Conservation (phyloP, 1,139 yeast genomes). For the Meyerozyma athensensis region DNA sequence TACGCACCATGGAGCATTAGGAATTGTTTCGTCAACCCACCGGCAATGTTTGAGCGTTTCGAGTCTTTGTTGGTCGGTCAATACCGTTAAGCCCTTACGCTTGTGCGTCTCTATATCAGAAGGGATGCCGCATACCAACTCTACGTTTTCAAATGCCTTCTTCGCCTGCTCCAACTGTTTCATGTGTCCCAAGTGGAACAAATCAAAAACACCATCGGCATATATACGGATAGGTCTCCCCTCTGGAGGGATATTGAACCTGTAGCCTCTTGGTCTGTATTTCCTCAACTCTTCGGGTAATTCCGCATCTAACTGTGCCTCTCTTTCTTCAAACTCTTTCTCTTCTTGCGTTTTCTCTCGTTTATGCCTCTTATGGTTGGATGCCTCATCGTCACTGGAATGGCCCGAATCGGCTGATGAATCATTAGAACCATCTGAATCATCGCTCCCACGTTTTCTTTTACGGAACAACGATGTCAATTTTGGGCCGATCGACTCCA, state of each 20-base stretch:
- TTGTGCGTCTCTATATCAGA: slow-evolving; percentile 87
- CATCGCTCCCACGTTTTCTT: slow-evolving; percentile 27
- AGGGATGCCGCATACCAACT: slow-evolving; percentile 87
- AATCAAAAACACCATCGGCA: slow-evolving; percentile 97
- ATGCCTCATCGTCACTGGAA: slow-evolving; percentile 3
- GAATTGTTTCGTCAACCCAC: slow-evolving; percentile 97
- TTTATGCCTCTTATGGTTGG: slow-evolving; percentile 19
- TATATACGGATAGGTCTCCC: slow-evolving; percentile 87
- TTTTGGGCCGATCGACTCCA: slow-evolving; percentile 39
- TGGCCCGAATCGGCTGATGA: slow-evolving; percentile 5
- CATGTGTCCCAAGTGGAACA: slow-evolving; percentile 97
- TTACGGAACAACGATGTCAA: slow-evolving; percentile 34
- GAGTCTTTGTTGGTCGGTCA: slow-evolving; percentile 80
- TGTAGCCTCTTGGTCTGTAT: slow-evolving; percentile 66
- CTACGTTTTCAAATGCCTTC: slow-evolving; percentile 81
- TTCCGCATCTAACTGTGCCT: slow-evolving; percentile 51
- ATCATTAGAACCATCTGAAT: slow-evolving; percentile 12
- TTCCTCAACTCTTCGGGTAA: slow-evolving; percentile 62
- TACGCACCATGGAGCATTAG: slow-evolving; percentile 94
- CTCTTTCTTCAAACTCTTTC: slow-evolving; percentile 44
- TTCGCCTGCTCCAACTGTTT: slow-evolving; percentile 95
- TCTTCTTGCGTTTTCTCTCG: slow-evolving; percentile 25
- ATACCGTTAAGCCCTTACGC: slow-evolving; percentile 87
- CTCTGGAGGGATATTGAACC: slow-evolving; percentile 74
- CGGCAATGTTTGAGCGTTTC: slow-evolving; percentile 86